Percentiles rank a stretch among this genome's conserved stretches.
These are phyloP conservation scores for Nannizziopsis barbatae DNA, from an alignment of 2,329 filamentous ascomycete species.

Conservation along the genomic window DNA sequence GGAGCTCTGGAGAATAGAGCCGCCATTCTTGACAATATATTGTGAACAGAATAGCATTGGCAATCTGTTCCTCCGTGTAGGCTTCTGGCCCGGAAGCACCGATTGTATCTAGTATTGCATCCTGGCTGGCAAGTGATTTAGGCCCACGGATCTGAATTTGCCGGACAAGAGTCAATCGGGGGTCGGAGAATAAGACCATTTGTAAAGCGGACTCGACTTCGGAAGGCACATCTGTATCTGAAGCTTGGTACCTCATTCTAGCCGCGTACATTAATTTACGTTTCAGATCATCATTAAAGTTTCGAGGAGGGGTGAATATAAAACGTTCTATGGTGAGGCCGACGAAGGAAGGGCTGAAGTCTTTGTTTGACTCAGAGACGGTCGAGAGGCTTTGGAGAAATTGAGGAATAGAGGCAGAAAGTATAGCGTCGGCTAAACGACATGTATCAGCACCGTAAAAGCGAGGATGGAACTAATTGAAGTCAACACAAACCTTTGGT, in stretches of 20 bases:
- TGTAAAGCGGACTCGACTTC: conserved; percentile 36
- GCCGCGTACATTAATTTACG: conserved; percentile 53
- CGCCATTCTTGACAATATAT: conserved; percentile 51
- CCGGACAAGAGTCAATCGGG: conserved; percentile 42
- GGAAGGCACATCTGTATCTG: conserved; percentile 33
- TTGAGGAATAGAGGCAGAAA: conserved; percentile 64
- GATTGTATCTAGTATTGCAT: conserved; percentile 53
- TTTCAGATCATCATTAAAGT: conserved; percentile 68
- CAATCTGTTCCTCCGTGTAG: conserved; percentile 70
- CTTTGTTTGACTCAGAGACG: conserved; percentile 51
- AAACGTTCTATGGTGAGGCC: conserved; percentile 75
- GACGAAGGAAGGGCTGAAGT: conserved; percentile 59
- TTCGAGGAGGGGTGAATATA: conserved; percentile 73
- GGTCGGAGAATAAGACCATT: conserved; percentile 35
- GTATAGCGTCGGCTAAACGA: conserved; percentile 68
- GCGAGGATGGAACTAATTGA: conserved; percentile 1
- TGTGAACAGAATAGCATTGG: conserved; percentile 64
- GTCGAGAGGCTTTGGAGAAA: conserved; percentile 68
- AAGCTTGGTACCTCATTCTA: conserved; percentile 55
- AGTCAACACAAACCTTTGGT: conserved; percentile 60
- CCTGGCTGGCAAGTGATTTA: conserved; percentile 63
- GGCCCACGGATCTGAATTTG: conserved; percentile 63
- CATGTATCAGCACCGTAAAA: conserved; percentile 1
- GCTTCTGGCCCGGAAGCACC: conserved; percentile 48
- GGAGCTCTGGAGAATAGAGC: conserved; percentile 56